phyloP scores from a whole-genome alignment of 176 grass and related monocot genomes.

The Phragmites australis region DNA sequence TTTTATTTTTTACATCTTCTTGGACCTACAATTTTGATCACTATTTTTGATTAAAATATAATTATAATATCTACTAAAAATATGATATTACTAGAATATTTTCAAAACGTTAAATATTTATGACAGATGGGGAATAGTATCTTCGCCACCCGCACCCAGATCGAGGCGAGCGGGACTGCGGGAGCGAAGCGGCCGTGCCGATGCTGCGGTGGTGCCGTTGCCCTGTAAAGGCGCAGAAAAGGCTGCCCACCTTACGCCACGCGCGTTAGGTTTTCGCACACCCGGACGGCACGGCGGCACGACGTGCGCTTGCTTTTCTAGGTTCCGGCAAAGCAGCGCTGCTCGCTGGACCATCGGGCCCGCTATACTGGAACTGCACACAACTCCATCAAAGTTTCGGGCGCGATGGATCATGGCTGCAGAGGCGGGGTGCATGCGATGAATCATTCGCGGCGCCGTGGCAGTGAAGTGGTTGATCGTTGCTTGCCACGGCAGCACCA shows the following conservation, averaged over 20 bases:
- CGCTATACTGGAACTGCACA: neutral
- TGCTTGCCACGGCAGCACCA: neutral
- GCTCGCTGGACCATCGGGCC: neutral
- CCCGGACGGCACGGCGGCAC: neutral
- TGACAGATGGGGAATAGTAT: no score
- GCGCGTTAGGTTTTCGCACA: neutral
- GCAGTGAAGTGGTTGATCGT: neutral
- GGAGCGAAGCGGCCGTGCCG: neutral
- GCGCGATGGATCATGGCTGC: neutral
- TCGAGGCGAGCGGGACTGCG: neutral
- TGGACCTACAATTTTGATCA: no score
- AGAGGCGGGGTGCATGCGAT: neutral
- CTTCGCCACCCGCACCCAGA: no score
- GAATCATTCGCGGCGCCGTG: neutral
- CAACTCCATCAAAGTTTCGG: neutral
- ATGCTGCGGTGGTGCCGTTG: neutral
- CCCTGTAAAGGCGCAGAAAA: neutral
- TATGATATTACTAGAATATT: no score
- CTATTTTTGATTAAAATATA: no score
- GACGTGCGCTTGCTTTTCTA: neutral
- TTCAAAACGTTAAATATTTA: no score
- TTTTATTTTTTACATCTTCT: no score
- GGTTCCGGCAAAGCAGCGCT: no score
- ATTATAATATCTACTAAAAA: no score
- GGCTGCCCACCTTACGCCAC: slow-evolving; percentile 1